These are phyloP conservation scores for Yarrowia sp. DNA, from an alignment of 805 yeast genomes.

Conservation along the genomic window DNA sequence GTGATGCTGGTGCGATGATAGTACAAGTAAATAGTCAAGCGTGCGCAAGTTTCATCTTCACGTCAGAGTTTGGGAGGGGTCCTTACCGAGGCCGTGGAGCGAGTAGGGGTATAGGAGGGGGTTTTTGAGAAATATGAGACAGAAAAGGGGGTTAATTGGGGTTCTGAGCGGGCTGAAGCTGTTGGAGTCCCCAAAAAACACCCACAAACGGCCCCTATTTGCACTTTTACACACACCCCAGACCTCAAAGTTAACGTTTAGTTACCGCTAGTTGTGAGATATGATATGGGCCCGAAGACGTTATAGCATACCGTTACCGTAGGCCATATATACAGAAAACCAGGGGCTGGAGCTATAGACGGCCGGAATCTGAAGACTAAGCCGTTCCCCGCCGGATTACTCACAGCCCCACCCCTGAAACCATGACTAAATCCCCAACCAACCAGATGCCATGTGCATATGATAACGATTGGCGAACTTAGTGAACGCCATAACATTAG, in stretches of 20 bases:
- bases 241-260: not conserved
- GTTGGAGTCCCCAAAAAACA: no score
- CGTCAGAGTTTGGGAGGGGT: not conserved
- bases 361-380: no score
- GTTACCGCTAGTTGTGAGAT: not conserved
- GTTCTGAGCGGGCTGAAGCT: no score
- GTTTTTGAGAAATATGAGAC: no score
- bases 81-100: not conserved
- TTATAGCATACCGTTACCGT: no score
- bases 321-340: no score
- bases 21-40: not conserved
- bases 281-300: not conserved
- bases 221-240: not conserved
- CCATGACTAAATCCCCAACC: not conserved
- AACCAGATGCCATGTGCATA: not conserved
- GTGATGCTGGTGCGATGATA: no score
- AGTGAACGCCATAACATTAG: not conserved
- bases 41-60: not conserved
- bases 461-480: slow-evolving; percentile 16
- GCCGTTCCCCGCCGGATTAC: no score
- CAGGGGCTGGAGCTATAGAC: no score
- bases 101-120: not conserved
- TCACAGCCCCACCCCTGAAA: no score
- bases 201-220: no score
- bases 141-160: no score